A percentile compares a stretch with the other conserved stretches of the same genome.
phyloP scores from a whole-genome alignment of 768 basidiomycete genomes.

The Suillus variegatus region DNA sequence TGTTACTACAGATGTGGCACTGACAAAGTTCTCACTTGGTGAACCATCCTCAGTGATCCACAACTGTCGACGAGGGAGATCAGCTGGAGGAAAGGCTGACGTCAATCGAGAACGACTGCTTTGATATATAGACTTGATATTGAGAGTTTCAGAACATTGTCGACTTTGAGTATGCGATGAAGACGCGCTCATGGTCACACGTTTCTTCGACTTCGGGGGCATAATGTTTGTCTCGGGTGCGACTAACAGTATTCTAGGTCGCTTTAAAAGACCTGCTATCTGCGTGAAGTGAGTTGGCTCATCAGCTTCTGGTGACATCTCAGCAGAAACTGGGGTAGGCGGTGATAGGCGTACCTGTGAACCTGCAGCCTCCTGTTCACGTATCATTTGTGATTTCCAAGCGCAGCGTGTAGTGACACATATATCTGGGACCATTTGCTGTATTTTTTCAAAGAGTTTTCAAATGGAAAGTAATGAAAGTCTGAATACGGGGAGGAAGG shows the following conservation, averaged over 20 bases:
- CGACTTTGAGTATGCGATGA: constrained; percentile 48
- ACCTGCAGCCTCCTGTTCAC: constrained; percentile 13
- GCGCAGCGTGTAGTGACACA: constrained; percentile 32
- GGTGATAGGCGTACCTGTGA: background rate
- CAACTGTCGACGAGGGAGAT: constrained; percentile 34
- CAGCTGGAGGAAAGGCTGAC: constrained; percentile 47
- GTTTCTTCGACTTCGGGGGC: constrained; percentile 29
- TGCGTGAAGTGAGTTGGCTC: constrained; percentile 18
- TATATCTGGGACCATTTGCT: constrained; percentile 15
- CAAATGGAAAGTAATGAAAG: background rate
- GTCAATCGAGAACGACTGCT: constrained; percentile 65
- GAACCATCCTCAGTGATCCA: constrained; percentile 58
- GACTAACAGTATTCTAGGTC: background rate
- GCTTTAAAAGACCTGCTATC: constrained; percentile 8
- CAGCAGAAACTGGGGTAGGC: constrained; percentile 12
- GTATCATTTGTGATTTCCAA: constrained; percentile 24
- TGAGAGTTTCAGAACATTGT: constrained; percentile 39
- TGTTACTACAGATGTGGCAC: constrained; percentile 65
- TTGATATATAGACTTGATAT: constrained; percentile 56
- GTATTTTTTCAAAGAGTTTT: background rate
- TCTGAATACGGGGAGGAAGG: background rate
- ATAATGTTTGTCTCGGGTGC: background rate
- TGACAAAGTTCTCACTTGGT: constrained; percentile 53
- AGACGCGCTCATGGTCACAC: constrained; percentile 24
- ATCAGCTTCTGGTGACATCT: constrained; percentile 25